These are phyloP conservation scores for Digitaria exilis DNA, from an alignment of 202 grass and related monocot species.

Conservation along the genomic window DNA sequence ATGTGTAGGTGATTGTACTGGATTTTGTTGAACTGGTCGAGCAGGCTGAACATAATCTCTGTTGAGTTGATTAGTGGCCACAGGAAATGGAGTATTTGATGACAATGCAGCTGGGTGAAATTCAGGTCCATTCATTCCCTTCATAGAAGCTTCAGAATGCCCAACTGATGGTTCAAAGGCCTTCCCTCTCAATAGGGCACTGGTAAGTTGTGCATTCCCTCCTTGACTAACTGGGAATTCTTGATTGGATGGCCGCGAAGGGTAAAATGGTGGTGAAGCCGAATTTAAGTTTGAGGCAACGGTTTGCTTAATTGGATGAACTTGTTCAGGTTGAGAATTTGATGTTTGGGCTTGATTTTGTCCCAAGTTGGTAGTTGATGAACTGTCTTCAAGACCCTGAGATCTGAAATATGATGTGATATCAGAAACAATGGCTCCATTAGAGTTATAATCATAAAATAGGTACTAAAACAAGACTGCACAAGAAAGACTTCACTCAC, in stretches of 20 bases:
- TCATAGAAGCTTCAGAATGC: constrained; percentile 32
- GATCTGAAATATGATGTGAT: constrained; percentile 48
- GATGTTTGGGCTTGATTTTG: constrained; percentile 56
- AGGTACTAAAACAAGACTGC: not conserved
- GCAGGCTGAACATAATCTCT: constrained; percentile 46
- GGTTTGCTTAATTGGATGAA: constrained; percentile 52
- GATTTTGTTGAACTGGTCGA: constrained; percentile 31
- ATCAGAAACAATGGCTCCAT: constrained; percentile 23
- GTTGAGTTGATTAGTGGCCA: constrained; percentile 41
- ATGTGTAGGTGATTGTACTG: constrained; percentile 43
- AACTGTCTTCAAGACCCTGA: constrained; percentile 41
- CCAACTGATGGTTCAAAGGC: constrained; percentile 47
- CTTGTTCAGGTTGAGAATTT: constrained; percentile 42
- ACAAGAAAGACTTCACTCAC: constrained; percentile 41
- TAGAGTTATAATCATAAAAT: constrained; percentile 41
- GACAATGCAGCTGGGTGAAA: constrained; percentile 41
- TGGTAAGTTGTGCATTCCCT: constrained; percentile 46
- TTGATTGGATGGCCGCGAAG: constrained; percentile 56
- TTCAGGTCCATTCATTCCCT: constrained; percentile 29
- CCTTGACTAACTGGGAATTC: constrained; percentile 50
- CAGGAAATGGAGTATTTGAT: constrained; percentile 28
- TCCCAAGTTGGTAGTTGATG: constrained; percentile 42
- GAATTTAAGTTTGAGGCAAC: constrained; percentile 86
- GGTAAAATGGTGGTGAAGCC: constrained; percentile 91
- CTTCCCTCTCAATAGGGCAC: constrained; percentile 52